These are phyloP conservation scores for Blastobotrys malaysiensis DNA, from an alignment of 1,139 yeast species.

Conservation along the genomic window DNA sequence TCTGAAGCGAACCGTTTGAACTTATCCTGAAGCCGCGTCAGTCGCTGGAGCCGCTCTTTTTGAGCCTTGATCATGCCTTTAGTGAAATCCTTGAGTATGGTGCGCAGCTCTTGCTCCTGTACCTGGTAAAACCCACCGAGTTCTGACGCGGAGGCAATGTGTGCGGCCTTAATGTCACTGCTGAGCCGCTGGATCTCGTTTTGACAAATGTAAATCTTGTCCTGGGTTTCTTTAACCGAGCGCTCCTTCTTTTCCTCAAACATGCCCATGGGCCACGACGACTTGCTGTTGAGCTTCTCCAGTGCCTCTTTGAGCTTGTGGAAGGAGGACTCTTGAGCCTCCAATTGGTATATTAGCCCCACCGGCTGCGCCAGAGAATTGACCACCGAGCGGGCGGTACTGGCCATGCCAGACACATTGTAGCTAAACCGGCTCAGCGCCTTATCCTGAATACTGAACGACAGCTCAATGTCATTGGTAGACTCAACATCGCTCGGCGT, in stretches of 20 bases:
- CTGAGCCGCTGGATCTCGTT: slow-evolving; percentile 29
- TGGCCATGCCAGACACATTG: slow-evolving; percentile 16
- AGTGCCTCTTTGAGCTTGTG: slow-evolving; percentile 23
- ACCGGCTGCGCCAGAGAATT: slow-evolving; percentile 23
- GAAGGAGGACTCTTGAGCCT: slow-evolving; percentile 21
- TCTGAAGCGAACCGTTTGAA: slow-evolving; percentile 3
- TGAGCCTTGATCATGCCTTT: slow-evolving; percentile 27
- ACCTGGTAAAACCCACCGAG: slow-evolving; percentile 34
- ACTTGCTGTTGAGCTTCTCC: slow-evolving; percentile 23
- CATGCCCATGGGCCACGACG: slow-evolving; percentile 34
- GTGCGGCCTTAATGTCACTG: slow-evolving; percentile 31
- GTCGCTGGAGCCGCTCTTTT: slow-evolving; percentile 36
- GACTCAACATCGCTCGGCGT: neutral
- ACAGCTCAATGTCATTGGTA: slow-evolving; percentile 7
- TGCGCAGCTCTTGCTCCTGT: slow-evolving; percentile 31
- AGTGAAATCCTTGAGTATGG: slow-evolving; percentile 29
- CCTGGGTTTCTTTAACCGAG: slow-evolving; percentile 30
- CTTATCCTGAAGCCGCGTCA: slow-evolving; percentile 19
- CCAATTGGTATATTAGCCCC: slow-evolving; percentile 24
- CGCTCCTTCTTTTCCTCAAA: slow-evolving; percentile 35
- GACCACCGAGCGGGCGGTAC: slow-evolving; percentile 20
- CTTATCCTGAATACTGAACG: slow-evolving; percentile 12
- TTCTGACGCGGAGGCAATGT: slow-evolving; percentile 36
- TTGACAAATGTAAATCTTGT: slow-evolving; percentile 27
- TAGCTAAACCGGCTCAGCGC: slow-evolving; percentile 14